Evolutionary conservation across 495 filamentous ascomycete species (phyloP), one percentile per base, ranked within the genome.

Genomic region (Aspergillus indologenus): DNA sequence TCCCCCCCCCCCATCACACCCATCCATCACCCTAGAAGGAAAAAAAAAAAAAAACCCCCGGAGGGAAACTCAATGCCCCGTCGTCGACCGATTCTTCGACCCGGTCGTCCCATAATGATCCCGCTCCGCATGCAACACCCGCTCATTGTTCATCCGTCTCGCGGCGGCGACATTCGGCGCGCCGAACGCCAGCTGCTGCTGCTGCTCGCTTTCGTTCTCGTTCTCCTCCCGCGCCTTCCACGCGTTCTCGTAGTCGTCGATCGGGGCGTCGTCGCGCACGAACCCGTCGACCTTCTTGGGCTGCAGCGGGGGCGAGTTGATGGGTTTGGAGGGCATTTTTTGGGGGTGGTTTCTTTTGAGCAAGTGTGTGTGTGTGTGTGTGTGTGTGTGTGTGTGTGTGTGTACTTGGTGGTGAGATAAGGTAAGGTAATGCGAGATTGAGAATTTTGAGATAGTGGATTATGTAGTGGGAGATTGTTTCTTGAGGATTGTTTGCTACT

Each of bases 111-210:
- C 53, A 17, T 46, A 46, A 46, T 56, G 51, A 21, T 29, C 40
- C 23, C 43, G 29, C 11, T 34, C n/a, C 42, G 4, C 17, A 24
- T 51, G 43, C 29, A 29, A 17, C 11, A 57, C 45, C 9, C 20
- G 45, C n/a, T 42, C 45, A 34, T 52, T 43, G 44, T 58, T 58
- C 47, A 49, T 49, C 17, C 46, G 20, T n/a, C 56, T 21, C 14
- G 56, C 47, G 11, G 47, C 56, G 5, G 46, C 56, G 22, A 58
- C 34, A 29, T 58, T 58, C 56, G 56, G 47, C 46, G 49, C 47
- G 22, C 51, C 47, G 14, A 49, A 47, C 9, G 45, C 46, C 21
- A 15, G 47, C 17, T 51, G 56, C 5, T 19, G 18, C 4, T 9
- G 3, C 26, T 29, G 26, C 4, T 29, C 26, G 3, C 9, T 14